phyloP scores from a whole-genome alignment of 2,329 filamentous ascomycete genomes.

The Apiospora kogelbergensis region DNA sequence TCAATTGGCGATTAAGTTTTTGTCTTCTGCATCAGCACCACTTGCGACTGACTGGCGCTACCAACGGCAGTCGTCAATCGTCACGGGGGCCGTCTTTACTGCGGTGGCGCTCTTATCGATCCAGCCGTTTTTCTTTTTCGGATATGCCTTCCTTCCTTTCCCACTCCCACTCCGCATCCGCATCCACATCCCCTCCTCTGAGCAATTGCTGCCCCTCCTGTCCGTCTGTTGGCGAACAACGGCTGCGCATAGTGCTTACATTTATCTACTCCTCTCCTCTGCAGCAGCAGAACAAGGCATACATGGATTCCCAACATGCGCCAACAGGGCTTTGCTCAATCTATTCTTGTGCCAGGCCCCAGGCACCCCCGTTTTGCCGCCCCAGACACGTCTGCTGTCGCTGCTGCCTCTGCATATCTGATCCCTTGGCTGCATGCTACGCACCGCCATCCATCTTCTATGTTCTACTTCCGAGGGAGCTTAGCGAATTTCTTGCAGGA shows the following conservation, averaged over 20 bases:
- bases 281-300: neutral
- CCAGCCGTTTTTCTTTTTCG: neutral
- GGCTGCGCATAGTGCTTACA: neutral
- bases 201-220: neutral
- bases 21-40: neutral
- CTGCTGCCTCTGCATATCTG: neutral
- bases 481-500: neutral
- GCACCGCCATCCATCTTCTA: neutral
- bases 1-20: neutral
- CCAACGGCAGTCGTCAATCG: neutral
- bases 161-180: neutral
- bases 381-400: neutral
- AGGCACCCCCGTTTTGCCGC: neutral
- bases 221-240: neutral
- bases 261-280: neutral
- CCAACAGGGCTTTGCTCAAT: neutral
- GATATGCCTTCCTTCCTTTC: neutral
- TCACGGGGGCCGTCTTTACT: too few relatives aligned
- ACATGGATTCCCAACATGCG: neutral
- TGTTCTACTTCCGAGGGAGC: neutral
- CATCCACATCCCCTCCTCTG: neutral
- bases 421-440: neutral
- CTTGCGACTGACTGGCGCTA: neutral
- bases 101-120: neutral
- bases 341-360: neutral